Evolutionary conservation across 306 rosid genomes (phyloP).

Genomic region (Castanospermum australe): DNA sequence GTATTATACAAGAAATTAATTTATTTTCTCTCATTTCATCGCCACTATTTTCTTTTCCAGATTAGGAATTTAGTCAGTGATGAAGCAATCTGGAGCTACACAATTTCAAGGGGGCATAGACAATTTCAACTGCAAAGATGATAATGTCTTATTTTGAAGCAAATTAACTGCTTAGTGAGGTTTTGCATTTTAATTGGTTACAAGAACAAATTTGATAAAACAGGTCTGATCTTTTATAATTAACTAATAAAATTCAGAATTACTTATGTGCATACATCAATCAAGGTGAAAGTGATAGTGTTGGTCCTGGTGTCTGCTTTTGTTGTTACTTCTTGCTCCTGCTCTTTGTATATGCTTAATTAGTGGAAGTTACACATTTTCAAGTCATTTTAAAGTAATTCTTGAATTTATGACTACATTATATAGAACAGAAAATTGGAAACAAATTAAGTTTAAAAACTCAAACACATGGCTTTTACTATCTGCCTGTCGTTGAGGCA

Average conservation of each 20-base stretch:
- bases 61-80: not conserved
- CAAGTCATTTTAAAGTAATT: not conserved
- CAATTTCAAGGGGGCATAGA: not conserved
- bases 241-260: not conserved
- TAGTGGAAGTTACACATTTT: not conserved
- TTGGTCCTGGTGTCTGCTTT: conserved; percentile 9
- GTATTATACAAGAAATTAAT: not conserved
- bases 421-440: not conserved
- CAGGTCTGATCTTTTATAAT: not conserved
- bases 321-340: not conserved
- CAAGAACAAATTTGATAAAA: not conserved
- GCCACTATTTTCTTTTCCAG: not conserved
- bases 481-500: not conserved
- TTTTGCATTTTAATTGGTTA: not conserved
- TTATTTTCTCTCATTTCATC: not conserved
- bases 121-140: not conserved
- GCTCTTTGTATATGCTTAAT: not conserved
- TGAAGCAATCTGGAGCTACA: not conserved
- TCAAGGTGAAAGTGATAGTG: not conserved
- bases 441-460: not conserved
- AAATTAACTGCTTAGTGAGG: not conserved
- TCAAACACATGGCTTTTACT: not conserved
- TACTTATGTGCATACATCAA: not conserved
- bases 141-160: not conserved
- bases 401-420: too few species aligned